These are phyloP conservation scores for Clonostachys chloroleuca DNA, from an alignment of 2,329 filamentous ascomycete species.

Conservation along the genomic window DNA sequence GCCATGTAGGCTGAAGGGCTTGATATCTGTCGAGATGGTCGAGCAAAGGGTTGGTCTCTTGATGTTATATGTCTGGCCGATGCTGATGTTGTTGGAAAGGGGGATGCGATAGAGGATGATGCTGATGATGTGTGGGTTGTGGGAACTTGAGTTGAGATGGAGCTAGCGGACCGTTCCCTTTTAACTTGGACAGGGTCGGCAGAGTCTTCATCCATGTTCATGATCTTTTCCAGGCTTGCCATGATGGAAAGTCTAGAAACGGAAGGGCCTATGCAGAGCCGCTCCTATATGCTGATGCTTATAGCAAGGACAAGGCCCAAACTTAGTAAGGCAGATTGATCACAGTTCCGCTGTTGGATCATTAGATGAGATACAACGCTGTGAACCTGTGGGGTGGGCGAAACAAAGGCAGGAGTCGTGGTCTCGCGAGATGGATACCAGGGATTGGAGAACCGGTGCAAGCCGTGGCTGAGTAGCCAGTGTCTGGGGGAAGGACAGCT, in stretches of 20 bases:
- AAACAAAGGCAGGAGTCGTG: too few relatives aligned
- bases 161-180: conserved; percentile 28
- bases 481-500: too few relatives aligned
- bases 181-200: conserved; percentile 35
- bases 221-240: conserved; percentile 52
- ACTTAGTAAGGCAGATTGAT: conserved; percentile 39
- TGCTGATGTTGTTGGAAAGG: conserved; percentile 21
- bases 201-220: conserved; percentile 49
- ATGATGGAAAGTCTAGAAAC: conserved; percentile 37
- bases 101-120: conserved; percentile 21
- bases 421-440: too few relatives aligned
- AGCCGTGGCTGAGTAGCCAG: too few relatives aligned
- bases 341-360: too few relatives aligned
- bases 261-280: conserved; percentile 17
- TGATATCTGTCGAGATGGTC: conserved; percentile 1
- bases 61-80: conserved; percentile 14
- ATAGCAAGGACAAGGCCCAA: conserved; percentile 23
- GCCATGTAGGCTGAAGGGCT: conserved; percentile 15
- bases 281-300: conserved; percentile 2
- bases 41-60: conserved; percentile 11
- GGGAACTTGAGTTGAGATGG: too few relatives aligned
- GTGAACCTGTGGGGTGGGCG: too few relatives aligned
- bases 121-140: conserved; percentile 12
- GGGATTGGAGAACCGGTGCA: too few relatives aligned
- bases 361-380: too few relatives aligned